These are phyloP conservation scores for Xylaria sp. DNA, from an alignment of 2,329 filamentous ascomycete species.

Conservation along the genomic window DNA sequence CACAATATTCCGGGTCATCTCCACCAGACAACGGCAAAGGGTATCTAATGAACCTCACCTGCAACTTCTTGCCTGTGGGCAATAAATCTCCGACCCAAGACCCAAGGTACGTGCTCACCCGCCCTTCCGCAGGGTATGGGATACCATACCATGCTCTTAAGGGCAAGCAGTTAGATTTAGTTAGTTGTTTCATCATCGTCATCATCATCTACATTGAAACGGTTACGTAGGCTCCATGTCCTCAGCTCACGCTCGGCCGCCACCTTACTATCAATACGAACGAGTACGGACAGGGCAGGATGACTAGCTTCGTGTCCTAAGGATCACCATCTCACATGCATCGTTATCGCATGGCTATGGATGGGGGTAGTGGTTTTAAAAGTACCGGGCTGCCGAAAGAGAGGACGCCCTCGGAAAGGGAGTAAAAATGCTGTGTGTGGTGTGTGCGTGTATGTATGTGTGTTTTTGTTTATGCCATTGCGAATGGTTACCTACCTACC, in stretches of 20 bases:
- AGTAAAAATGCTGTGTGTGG: neutral
- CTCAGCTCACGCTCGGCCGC: neutral
- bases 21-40: no score
- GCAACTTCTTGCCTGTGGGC: no score
- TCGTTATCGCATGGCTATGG: neutral
- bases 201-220: neutral
- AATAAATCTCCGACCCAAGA: no score
- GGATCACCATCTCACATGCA: neutral
- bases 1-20: no score
- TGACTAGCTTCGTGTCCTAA: neutral
- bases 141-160: neutral
- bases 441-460: neutral
- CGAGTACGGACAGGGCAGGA: neutral
- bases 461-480: neutral
- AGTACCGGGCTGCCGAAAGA: neutral
- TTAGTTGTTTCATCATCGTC: neutral
- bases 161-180: no score
- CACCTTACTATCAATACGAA: neutral
- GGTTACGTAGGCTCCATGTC: neutral
- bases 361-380: neutral
- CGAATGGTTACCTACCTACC: neutral
- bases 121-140: neutral
- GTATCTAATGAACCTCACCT: no score
- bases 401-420: neutral
- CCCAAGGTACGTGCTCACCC: no score